Percentiles rank a stretch among this genome's conserved stretches.
phyloP scores from a whole-genome alignment of 2,329 filamentous ascomycete genomes.

The Talaromyces sp. region DNA sequence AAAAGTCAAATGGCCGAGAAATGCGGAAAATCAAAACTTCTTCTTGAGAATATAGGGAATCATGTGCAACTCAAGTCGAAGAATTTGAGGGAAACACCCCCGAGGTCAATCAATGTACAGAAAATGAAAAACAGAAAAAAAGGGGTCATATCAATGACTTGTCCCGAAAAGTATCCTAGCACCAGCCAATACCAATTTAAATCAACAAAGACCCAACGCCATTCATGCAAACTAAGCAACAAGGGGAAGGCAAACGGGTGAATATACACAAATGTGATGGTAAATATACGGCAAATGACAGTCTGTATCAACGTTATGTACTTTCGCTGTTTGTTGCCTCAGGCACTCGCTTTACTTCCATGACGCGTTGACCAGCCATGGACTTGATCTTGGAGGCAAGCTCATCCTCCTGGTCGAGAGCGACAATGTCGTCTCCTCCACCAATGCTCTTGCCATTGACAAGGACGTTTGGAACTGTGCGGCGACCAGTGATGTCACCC shows the following conservation, averaged over 20 bases:
- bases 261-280: not conserved
- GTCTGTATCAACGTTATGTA: not conserved
- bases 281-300: not conserved
- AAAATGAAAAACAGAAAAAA: not conserved
- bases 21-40: not conserved
- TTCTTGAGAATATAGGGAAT: not conserved
- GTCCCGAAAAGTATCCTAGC: not conserved
- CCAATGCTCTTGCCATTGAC: constrained; percentile 85
- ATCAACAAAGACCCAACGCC: constrained; percentile 4
- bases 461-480: constrained; percentile 87
- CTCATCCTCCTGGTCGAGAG: constrained; percentile 60
- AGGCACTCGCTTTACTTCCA: constrained; percentile 22
- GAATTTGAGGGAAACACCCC: not conserved
- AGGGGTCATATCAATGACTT: not conserved
- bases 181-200: not conserved
- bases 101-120: not conserved
- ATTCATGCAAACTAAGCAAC: constrained; percentile 1
- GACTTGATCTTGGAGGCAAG: constrained; percentile 66
- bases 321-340: not conserved
- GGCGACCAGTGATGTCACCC: constrained; percentile 66
- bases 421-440: constrained; percentile 78
- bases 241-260: not conserved
- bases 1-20: not conserved
- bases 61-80: not conserved
- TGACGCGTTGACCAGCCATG: constrained; percentile 64